Base-by-base conservation (phyloP, 1,284 basidiomycete genomes). In the Tausonia pullulans region DNA sequence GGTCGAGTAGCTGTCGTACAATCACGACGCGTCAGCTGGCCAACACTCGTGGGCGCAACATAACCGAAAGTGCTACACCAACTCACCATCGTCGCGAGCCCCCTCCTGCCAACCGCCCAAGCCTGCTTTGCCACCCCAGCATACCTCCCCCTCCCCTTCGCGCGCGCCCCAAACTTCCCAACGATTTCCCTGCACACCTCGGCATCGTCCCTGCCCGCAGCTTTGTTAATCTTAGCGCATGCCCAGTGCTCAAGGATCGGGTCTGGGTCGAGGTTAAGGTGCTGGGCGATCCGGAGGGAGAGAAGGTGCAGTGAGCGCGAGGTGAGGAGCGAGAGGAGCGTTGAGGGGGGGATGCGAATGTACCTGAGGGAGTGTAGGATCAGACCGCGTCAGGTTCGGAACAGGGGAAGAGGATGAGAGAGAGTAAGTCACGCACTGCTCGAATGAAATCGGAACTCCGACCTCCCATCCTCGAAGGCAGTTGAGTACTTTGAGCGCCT, bases 211-310 rank as follows among this genome's bases (percentile, higher is more conserved):
- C 66, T 2, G 69, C 74, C 82, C 0, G 79, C 79, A 63, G 80
- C 79, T 3, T 80, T 83, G 41, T 85, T 76, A 65, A 98, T 94
- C 75, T 96, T 95, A 5, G 90, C 88, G 67, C 86, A 86, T 0
- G 96, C 94, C 96, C 96, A 98, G 73, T 98, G 95, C 70, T 88
- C 90, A 55, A 98, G 79, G 0, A 98, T 92, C 0, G 84, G 81
- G 68, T 94, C 89, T 0, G 91, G 87, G 43, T 89, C 87, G 39
- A 97, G 79, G 5, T 82, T 82, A 13, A 98, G 82, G 76, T 86
- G 90, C 8, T 84, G 82, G 1, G 93, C 93, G 68, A 98, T 87
- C n/a, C 91, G 85, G 5, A 98, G 83, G 2, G 93, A 91, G 45
- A 97, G 84, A 0, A 97, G 83, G 73, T 98, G 94, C 67, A 93